Percentiles rank a stretch among this genome's conserved stretches.
These are phyloP conservation scores for Alternaria sp. DNA, from an alignment of 2,329 filamentous ascomycete genomes.

Conservation along the genomic window DNA sequence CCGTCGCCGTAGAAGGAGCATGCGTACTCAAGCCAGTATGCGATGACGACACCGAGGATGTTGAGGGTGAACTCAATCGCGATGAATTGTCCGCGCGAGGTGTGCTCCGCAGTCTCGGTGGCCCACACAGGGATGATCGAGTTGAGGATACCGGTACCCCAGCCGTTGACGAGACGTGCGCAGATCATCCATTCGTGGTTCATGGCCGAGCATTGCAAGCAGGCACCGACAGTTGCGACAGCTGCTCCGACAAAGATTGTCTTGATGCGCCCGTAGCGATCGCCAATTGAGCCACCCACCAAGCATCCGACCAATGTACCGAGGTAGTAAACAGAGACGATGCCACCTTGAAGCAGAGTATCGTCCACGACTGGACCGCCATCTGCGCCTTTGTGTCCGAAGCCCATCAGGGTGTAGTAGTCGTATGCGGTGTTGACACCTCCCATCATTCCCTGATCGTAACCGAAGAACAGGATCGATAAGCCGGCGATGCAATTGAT, in stretches of 20 bases:
- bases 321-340: conserved; percentile 42
- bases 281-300: conserved; percentile 32
- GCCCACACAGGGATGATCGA: conserved; percentile 75
- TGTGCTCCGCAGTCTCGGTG: conserved; percentile 72
- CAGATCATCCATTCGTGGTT: conserved; percentile 64
- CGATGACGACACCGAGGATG: conserved; percentile 70
- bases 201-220: conserved; percentile 69
- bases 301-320: conserved; percentile 36
- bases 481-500: conserved; percentile 41
- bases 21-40: conserved; percentile 62
- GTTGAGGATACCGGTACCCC: conserved; percentile 73
- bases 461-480: conserved; percentile 42
- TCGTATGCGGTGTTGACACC: conserved; percentile 42
- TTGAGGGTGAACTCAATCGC: conserved; percentile 76
- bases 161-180: conserved; percentile 67
- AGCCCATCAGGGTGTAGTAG: conserved; percentile 40
- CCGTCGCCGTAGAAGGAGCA: conserved; percentile 67
- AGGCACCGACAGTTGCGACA: conserved; percentile 57
- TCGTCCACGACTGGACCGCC: conserved; percentile 32
- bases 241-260: conserved; percentile 34
- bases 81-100: conserved; percentile 71
- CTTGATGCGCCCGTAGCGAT: conserved; percentile 36
- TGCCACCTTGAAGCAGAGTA: conserved; percentile 40
- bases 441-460: conserved; percentile 45
- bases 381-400: conserved; percentile 35